A percentile compares a stretch with the other conserved stretches of the same genome.
Conservation (phyloP, 2,329 filamentous ascomycete species). For the Daldinia sp. region DNA sequence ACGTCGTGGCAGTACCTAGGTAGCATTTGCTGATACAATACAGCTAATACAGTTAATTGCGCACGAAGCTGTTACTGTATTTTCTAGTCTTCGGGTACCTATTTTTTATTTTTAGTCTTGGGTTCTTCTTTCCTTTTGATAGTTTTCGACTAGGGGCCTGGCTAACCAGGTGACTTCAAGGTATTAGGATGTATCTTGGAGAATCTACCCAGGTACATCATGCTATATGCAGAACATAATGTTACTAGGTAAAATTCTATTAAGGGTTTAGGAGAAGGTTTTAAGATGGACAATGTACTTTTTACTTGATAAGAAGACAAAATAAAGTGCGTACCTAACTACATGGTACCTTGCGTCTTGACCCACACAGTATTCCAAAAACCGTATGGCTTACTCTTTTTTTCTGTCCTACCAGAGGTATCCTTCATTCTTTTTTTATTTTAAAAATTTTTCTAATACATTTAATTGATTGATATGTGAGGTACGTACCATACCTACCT, state of each 20-base stretch:
- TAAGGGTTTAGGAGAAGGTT: not conserved
- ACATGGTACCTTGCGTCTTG: not conserved
- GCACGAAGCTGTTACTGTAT: constrained; percentile 18
- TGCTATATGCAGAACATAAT: not conserved
- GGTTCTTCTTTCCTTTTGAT: not conserved
- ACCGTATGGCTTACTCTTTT: not conserved
- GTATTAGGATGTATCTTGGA: too few relatives aligned
- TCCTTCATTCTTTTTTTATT: not conserved
- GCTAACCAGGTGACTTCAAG: too few relatives aligned
- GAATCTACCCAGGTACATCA: too few relatives aligned
- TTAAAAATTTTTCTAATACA: too few relatives aligned
- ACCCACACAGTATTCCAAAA: not conserved
- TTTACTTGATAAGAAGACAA: not conserved
- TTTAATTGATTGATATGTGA: not conserved
- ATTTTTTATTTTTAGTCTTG: not conserved
- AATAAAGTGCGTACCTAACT: not conserved
- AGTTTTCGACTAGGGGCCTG: not conserved
- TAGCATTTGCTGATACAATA: too few relatives aligned
- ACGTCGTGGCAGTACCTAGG: constrained; percentile 19
- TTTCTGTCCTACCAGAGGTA: too few relatives aligned
- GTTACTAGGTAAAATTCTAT: not conserved
- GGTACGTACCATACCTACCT: not conserved
- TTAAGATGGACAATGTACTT: not conserved
- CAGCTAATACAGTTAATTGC: constrained; percentile 22
- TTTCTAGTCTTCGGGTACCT: too few relatives aligned